phyloP scores from a whole-genome alignment of 176 grass and related monocot species.

The Canna indica region DNA sequence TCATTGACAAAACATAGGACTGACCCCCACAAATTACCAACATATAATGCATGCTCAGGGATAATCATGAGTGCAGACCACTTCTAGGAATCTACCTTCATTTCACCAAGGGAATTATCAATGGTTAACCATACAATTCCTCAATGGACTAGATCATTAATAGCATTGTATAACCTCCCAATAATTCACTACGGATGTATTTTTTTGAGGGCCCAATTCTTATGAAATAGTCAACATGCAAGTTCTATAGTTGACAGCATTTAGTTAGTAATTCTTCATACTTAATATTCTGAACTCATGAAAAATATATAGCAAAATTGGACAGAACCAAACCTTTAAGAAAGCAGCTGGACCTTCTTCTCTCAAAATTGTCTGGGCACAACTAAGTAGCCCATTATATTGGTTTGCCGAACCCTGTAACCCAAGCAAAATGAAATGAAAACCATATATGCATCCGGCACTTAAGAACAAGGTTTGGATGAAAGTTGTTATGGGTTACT shows the following conservation, averaged over 20 bases:
- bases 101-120: background rate
- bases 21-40: too few species aligned
- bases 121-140: background rate
- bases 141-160: background rate
- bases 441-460: background rate
- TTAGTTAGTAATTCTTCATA: background rate
- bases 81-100: background rate
- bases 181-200: background rate
- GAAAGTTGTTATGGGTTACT: too few species aligned
- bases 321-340: conserved; percentile 4
- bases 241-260: background rate
- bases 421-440: background rate
- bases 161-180: background rate
- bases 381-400: conserved; percentile 18
- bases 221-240: background rate
- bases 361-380: conserved; percentile 18
- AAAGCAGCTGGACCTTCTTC: conserved; percentile 28
- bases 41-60: too few species aligned
- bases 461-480: background rate
- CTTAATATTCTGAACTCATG: background rate
- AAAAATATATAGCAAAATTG: background rate
- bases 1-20: too few species aligned
- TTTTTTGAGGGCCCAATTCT: background rate
- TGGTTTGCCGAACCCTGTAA: conserved; percentile 19
- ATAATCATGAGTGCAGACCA: background rate